These are phyloP conservation scores for Ulota crispa DNA, from an alignment of 225 moss, liverwort and hornwort genomes.

Conservation along the genomic window DNA sequence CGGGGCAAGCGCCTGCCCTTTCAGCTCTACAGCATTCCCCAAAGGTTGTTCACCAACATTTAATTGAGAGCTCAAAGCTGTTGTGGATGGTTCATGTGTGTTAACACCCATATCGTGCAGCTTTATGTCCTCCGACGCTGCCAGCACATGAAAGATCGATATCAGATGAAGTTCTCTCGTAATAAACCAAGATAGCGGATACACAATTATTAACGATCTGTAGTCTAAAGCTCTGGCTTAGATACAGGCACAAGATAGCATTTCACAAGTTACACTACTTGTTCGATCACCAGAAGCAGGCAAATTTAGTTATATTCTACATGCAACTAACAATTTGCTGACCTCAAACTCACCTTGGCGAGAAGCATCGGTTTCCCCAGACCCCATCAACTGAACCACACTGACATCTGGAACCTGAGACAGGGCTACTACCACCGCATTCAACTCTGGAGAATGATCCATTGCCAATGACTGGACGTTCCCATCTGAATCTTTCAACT, in stretches of 20 bases:
- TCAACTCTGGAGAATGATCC: conserved; percentile 37
- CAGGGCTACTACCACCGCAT: conserved; percentile 21
- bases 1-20: conserved; percentile 11
- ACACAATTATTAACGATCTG: background rate
- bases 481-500: conserved; percentile 38
- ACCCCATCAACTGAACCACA: conserved; percentile 34
- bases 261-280: conserved; percentile 19
- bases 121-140: conserved; percentile 23
- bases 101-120: conserved; percentile 28
- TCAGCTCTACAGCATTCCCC: conserved; percentile 21
- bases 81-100: conserved; percentile 6
- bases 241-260: background rate
- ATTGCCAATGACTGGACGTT: conserved; percentile 34
- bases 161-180: conserved; percentile 22
- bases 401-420: conserved; percentile 33
- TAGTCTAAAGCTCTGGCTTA: conserved; percentile 3
- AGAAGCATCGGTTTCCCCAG: conserved; percentile 35
- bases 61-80: background rate
- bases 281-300: conserved; percentile 14
- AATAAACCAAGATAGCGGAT: background rate
- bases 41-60: conserved; percentile 14
- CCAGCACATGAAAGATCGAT: conserved; percentile 17
- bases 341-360: conserved; percentile 34
- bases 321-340: conserved; percentile 6
- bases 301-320: conserved; percentile 8